Conservation (phyloP, 1,139 yeast species). For the Diutina mesorugosa region DNA sequence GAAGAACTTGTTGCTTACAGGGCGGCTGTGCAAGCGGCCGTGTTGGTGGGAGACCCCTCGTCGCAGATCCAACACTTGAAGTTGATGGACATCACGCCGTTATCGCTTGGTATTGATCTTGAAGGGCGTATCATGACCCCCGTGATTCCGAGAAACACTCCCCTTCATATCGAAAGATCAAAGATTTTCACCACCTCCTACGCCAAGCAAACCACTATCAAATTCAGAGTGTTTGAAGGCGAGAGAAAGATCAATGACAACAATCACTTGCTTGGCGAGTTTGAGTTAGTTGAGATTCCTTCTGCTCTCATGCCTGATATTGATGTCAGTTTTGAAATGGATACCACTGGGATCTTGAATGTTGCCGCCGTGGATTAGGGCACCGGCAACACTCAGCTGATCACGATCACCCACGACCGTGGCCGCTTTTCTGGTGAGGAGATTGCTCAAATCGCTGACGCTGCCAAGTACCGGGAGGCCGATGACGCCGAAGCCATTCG, state of each 20-base stretch:
- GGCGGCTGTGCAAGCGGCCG: conserved; percentile 78
- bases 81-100: background rate
- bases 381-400: conserved; percentile 48
- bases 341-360: background rate
- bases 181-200: background rate
- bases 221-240: background rate
- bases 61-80: conserved; percentile 6
- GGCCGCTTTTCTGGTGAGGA: conserved; percentile 92
- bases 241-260: background rate
- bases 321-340: background rate
- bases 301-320: background rate
- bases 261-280: background rate
- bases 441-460: conserved; percentile 90
- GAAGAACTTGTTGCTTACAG: conserved; percentile 54
- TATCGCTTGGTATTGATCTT: conserved; percentile 1
- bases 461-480: conserved; percentile 80
- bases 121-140: background rate
- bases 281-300: conserved; percentile 1
- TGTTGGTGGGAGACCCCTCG: conserved; percentile 54
- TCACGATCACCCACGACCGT: conserved; percentile 92
- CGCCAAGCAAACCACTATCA: background rate
- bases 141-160: background rate
- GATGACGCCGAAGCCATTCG: conserved; percentile 37
- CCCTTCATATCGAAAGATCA: background rate
- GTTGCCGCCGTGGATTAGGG: background rate